Evolutionary conservation across 2,329 filamentous ascomycete genomes (phyloP).

Genomic region (Trichoderma brevicompactum): DNA sequence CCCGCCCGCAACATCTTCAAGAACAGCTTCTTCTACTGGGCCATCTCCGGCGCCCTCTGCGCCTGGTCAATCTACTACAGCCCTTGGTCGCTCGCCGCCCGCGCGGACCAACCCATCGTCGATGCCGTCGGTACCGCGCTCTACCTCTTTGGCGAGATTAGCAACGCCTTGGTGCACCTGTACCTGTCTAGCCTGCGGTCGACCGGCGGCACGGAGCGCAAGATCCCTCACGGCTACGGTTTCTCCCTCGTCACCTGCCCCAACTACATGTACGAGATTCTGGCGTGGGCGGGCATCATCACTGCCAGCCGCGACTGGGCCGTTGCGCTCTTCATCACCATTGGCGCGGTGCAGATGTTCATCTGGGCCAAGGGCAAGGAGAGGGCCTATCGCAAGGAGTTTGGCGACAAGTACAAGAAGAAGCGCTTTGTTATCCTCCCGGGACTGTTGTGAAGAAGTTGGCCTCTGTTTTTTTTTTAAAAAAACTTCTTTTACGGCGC

Average conservation of each 20-base stretch:
- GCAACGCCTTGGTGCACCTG: slow-evolving; percentile 79
- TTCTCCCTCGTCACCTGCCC: slow-evolving; percentile 91
- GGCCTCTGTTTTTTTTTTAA: neutral
- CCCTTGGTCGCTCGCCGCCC: slow-evolving; percentile 70
- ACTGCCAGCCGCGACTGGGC: slow-evolving; percentile 79
- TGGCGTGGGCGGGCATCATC: slow-evolving; percentile 84
- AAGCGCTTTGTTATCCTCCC: slow-evolving; percentile 87
- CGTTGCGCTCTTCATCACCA: slow-evolving; percentile 74
- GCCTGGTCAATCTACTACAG: slow-evolving; percentile 80
- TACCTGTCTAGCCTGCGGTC: slow-evolving; percentile 78
- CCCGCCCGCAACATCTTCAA: slow-evolving; percentile 88
- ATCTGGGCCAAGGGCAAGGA: slow-evolving; percentile 93
- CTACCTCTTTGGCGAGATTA: slow-evolving; percentile 76
- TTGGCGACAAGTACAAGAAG: slow-evolving; percentile 92
- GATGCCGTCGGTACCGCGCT: slow-evolving; percentile 72
- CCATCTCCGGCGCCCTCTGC: slow-evolving; percentile 76
- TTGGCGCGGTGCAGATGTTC: slow-evolving; percentile 80
- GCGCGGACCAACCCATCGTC: slow-evolving; percentile 52
- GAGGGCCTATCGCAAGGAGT: slow-evolving; percentile 83
- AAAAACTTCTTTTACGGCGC: neutral
- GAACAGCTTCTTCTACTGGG: slow-evolving; percentile 95
- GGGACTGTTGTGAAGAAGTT: slow-evolving; percentile 65
- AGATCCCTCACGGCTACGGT: slow-evolving; percentile 83
- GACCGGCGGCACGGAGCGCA: slow-evolving; percentile 79
- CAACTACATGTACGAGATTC: slow-evolving; percentile 93